Evolutionary conservation across 495 filamentous ascomycete genomes (phyloP).

Genomic region (Bryoglossum gracile): DNA sequence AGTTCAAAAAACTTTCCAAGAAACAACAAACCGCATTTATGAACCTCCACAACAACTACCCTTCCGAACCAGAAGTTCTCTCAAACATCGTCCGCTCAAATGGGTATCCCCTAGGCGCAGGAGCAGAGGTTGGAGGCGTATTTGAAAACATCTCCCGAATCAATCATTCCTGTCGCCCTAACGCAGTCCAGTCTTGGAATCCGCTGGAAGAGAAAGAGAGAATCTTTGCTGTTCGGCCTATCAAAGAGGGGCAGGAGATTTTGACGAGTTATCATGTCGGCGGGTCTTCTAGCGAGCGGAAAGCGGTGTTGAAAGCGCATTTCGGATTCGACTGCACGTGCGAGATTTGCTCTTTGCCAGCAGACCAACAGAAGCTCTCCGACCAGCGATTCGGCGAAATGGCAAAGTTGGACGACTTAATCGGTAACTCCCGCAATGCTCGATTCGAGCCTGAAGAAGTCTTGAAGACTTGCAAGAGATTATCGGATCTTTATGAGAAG

Average conservation of each 20-base stretch:
- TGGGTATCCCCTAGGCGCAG: slow-evolving; percentile 30
- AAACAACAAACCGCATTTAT: slow-evolving; percentile 34
- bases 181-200: slow-evolving; percentile 37
- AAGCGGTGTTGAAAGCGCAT: slow-evolving; percentile 25
- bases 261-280: slow-evolving; percentile 33
- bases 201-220: slow-evolving; percentile 25
- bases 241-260: slow-evolving; percentile 37
- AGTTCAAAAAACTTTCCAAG: slow-evolving; percentile 29
- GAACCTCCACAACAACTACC: slow-evolving; percentile 36
- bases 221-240: slow-evolving; percentile 33
- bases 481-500: slow-evolving; percentile 28
- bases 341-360: slow-evolving; percentile 29
- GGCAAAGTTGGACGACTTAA: slow-evolving; percentile 27
- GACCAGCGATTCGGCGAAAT: slow-evolving; percentile 29
- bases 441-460: slow-evolving; percentile 22
- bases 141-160: slow-evolving; percentile 32
- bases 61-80: slow-evolving; percentile 27
- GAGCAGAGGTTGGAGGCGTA: slow-evolving; percentile 28
- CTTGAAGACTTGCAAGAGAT: slow-evolving; percentile 24
- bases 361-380: slow-evolving; percentile 22
- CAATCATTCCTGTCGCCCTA: slow-evolving; percentile 38
- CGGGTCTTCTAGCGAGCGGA: slow-evolving; percentile 23
- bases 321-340: slow-evolving; percentile 38
- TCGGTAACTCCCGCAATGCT: slow-evolving; percentile 26
- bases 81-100: slow-evolving; percentile 35